Percentiles rank a stretch among this genome's conserved stretches.
phyloP scores from a whole-genome alignment of 129 eudicot genomes.

The Pittosporum tobira region DNA sequence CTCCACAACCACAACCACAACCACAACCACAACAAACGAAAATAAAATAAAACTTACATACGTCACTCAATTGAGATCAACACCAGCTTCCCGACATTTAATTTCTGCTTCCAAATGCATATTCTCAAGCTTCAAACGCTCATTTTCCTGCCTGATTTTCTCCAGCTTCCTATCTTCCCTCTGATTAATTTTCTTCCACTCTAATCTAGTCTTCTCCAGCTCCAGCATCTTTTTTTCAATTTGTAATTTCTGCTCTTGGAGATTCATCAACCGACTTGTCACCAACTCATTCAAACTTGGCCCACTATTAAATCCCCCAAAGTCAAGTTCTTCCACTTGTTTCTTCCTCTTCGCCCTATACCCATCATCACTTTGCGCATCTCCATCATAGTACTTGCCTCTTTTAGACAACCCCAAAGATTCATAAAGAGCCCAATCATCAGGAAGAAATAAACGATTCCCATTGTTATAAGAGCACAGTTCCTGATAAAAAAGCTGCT shows the following conservation, averaged over 20 bases:
- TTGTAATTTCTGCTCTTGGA: conserved; percentile 23
- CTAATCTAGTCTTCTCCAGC: conserved; percentile 15
- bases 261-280: conserved; percentile 6
- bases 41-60: too few species aligned
- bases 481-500: conserved; percentile 34
- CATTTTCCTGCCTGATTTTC: conserved; percentile 29
- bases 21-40: too few species aligned
- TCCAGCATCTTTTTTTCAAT: conserved; percentile 17
- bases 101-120: conserved; percentile 22
- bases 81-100: conserved; percentile 6
- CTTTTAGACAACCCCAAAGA: conserved; percentile 10
- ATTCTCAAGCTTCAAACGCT: conserved; percentile 31
- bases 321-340: conserved; percentile 1
- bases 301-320: background rate
- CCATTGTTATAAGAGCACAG: conserved; percentile 28
- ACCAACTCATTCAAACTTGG: background rate
- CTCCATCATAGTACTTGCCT: background rate
- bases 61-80: background rate
- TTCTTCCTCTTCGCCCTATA: conserved; percentile 5
- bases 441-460: conserved; percentile 23
- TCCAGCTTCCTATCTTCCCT: conserved; percentile 24
- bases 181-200: conserved; percentile 14
- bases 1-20: too few species aligned
- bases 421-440: conserved; percentile 19
- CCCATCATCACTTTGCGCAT: background rate